Base-by-base conservation (phyloP, 257 asterid species). In the Henckelia pumila region DNA sequence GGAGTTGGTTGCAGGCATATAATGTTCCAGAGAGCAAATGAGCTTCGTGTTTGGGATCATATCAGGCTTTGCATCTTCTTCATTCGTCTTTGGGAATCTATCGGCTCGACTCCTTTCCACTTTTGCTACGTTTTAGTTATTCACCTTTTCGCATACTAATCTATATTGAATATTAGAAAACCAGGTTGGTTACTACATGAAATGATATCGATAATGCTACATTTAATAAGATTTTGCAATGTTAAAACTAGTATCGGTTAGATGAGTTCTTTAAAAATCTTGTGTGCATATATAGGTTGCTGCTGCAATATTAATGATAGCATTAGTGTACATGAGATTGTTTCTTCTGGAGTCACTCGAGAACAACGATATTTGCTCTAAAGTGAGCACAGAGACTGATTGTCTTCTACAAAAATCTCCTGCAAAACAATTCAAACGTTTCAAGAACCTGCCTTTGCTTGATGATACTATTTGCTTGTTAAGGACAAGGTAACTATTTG, bases 21-120 rank as follows among this genome's bases (percentile, higher is more conserved):
- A 88, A 83, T 71, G 97, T 85, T 29, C 80, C 95, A 53, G 98
- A 88, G 73, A 59, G 74, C 56, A 85, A 73, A 44, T 75, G 98
- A 73, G 97, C 88, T 59, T 78, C 96, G 81, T 81, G 1, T 86
- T 93, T 44, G 96, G 96, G 32, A 75, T 13, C n/a, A n/a, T n/a
- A n/a, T n/a, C n/a, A n/a, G n/a, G n/a, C n/a, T n/a, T n/a, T n/a
- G n/a, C n/a, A n/a, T n/a, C n/a, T n/a, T n/a, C n/a, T n/a, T n/a
- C n/a, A n/a, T n/a, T n/a, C n/a, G n/a, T n/a, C n/a, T n/a, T n/a
- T n/a, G n/a, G n/a, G n/a, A n/a, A n/a, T n/a, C n/a, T n/a, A n/a
- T n/a, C n/a, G n/a, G n/a, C n/a, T n/a, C n/a, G n/a, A n/a, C n/a
- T n/a, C n/a, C n/a, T n/a, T n/a, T n/a, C n/a, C n/a, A n/a, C n/a